A percentile compares a stretch with the other conserved stretches of the same genome.
These are phyloP conservation scores for Physcomitrium patens DNA, from an alignment of 225 moss, liverwort and hornwort species.

Conservation along the genomic window DNA sequence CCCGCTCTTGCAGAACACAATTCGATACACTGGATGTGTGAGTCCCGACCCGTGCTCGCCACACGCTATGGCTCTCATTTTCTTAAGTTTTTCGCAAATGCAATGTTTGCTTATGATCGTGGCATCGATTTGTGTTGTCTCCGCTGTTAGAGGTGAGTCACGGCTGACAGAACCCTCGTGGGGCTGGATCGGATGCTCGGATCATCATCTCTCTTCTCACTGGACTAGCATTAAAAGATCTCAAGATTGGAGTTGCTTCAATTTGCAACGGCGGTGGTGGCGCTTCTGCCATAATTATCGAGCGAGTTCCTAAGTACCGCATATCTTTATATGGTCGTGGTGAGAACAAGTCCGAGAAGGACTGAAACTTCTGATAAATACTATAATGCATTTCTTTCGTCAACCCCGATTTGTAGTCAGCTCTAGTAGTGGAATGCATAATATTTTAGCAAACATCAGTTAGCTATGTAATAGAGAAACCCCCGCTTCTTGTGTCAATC, in stretches of 20 bases:
- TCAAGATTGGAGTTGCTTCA: constrained; percentile 73
- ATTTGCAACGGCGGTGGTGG: constrained; percentile 94
- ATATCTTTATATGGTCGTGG: constrained; percentile 31
- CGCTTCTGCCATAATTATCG: constrained; percentile 82
- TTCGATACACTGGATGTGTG: too few species aligned
- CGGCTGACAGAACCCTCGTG: too few species aligned
- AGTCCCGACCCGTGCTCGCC: too few species aligned
- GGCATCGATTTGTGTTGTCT: too few species aligned
- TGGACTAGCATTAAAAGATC: constrained; percentile 56
- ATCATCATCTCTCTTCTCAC: constrained; percentile 80
- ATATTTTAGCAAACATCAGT: too few species aligned
- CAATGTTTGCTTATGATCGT: too few species aligned
- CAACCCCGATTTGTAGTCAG: neutral
- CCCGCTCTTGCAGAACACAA: too few species aligned
- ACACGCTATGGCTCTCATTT: too few species aligned
- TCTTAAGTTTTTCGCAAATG: too few species aligned
- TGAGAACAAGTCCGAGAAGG: constrained; percentile 29
- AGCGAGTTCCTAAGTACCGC: constrained; percentile 61
- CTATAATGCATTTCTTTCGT: neutral
- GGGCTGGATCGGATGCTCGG: constrained; percentile 82
- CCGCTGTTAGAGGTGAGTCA: too few species aligned
- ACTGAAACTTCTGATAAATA: constrained; percentile 12
- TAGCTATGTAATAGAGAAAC: neutral
- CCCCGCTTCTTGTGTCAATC: neutral
- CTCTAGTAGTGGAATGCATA: neutral